A percentile compares a stretch with the other conserved stretches of the same genome.
Evolutionary conservation across 345 rosid genomes (phyloP).

Genomic region (Punica granatum): DNA sequence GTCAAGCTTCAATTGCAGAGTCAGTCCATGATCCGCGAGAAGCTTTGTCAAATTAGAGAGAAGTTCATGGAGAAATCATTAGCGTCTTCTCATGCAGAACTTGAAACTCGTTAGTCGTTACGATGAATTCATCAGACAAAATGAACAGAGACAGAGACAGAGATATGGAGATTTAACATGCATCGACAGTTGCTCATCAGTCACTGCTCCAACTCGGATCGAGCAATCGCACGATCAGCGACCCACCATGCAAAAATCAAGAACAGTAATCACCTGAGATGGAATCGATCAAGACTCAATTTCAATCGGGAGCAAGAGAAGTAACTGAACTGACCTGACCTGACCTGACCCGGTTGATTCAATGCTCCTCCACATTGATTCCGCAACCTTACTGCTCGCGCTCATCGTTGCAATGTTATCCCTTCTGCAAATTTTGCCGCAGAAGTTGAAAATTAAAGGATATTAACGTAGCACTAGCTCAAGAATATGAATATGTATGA

Average conservation of each 20-base stretch:
- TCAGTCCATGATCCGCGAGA: neutral
- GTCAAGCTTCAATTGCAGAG: neutral
- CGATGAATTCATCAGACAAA: neutral
- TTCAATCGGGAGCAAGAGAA: neutral
- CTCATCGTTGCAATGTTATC: slow-evolving; percentile 17
- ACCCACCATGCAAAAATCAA: neutral
- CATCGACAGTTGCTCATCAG: slow-evolving; percentile 74
- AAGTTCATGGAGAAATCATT: neutral
- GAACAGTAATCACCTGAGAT: neutral
- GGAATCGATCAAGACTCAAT: neutral
- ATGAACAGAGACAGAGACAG: neutral
- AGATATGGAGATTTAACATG: slow-evolving; percentile 25
- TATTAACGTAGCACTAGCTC: too few relatives aligned
- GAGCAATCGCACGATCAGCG: neutral
- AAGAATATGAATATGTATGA: too few relatives aligned
- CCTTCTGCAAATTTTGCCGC: too few relatives aligned
- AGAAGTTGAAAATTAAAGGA: too few relatives aligned
- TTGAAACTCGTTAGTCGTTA: neutral
- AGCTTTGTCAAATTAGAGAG: neutral
- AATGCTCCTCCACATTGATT: slow-evolving; percentile 48
- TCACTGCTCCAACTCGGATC: slow-evolving; percentile 30
- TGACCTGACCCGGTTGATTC: slow-evolving; percentile 48
- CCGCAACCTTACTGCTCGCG: slow-evolving; percentile 42
- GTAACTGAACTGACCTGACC: neutral
- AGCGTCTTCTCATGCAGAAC: neutral